phyloP scores from a whole-genome alignment of 108 stramenopile species.

The Skeletonema menzelii region DNA sequence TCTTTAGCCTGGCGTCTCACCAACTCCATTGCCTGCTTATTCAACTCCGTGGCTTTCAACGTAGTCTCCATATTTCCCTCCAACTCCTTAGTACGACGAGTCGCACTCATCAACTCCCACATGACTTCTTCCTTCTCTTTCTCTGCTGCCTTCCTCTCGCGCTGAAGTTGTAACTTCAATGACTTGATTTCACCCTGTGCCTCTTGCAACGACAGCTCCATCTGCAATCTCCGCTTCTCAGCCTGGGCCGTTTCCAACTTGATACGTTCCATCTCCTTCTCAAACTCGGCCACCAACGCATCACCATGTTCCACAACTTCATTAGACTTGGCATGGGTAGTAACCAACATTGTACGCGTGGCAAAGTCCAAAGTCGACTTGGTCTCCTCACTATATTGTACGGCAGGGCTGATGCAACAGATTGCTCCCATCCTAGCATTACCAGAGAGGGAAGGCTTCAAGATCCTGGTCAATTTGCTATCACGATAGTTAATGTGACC shows the following conservation, averaged over 20 bases:
- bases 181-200: slow-evolving; percentile 32
- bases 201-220: slow-evolving; percentile 25
- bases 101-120: not conserved
- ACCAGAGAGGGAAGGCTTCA: slow-evolving; percentile 95
- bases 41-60: not conserved
- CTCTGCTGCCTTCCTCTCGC: not conserved
- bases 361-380: slow-evolving; percentile 98
- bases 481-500: slow-evolving; percentile 98
- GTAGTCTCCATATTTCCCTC: not conserved
- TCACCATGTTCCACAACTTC: slow-evolving; percentile 55
- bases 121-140: not conserved
- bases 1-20: not conserved
- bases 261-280: slow-evolving; percentile 43
- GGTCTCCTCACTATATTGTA: slow-evolving; percentile 98
- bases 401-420: slow-evolving; percentile 94
- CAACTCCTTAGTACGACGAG: not conserved
- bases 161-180: slow-evolving; percentile 7
- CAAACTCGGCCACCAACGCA: slow-evolving; percentile 27
- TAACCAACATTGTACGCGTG: slow-evolving; percentile 98
- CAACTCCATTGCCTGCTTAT: slow-evolving; percentile 1
- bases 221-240: slow-evolving; percentile 26
- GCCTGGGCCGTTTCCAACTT: slow-evolving; percentile 35
- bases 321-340: slow-evolving; percentile 98
- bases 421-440: slow-evolving; percentile 82
- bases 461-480: slow-evolving; percentile 96